Evolutionary conservation across 2,329 filamentous ascomycete genomes (phyloP), one percentile per base, ranked within the genome.

Genomic region (Cyclaneusma minus): DNA sequence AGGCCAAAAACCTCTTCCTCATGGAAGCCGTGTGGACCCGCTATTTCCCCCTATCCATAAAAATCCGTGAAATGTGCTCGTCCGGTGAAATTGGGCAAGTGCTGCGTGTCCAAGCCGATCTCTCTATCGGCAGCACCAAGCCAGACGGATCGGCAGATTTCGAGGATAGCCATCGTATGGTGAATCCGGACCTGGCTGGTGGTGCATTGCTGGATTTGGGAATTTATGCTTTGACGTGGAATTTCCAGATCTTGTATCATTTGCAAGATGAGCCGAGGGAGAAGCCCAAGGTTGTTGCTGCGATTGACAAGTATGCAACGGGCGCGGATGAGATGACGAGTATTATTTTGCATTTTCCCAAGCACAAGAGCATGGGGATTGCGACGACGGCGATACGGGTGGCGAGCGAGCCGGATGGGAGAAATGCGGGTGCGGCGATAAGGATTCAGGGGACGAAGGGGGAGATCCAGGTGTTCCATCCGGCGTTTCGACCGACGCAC

Each of bases 21-120:
- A 73, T 73, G 68, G 68, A 74, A 41, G 70, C 69, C 4, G 70
- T 78, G 4, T 79, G 73, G 74, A 79, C 73, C 9, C 54, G 75
- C 16, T 79, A 72, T 46, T 77, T 80, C 52, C 75, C 75, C 0
- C 43, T 79, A 2, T 71, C 64, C 24, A 58, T 72, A 32, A 61
- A 68, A 25, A 54, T 72, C 9, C 49, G 66, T 11, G 61, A 75
- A 34, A 47, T 72, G 31, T 43, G 51, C 3, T 39, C 30, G 2
- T 32, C 30, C 1, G 47, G 44, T 1, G 43, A 41, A 23, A 50
- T 53, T 14, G 58, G 58, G 1, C 50, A 52, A 18, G 56, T 64
- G 14, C 56, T 52, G 18, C 59, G 58, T 5, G 48, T 52, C 4
- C 29, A 42, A 9, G 42, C 51, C 2, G 50, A 54, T 35, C 26